Evolutionary conservation across 306 rosid species (phyloP).

Genomic region (Ceratonia siliqua): DNA sequence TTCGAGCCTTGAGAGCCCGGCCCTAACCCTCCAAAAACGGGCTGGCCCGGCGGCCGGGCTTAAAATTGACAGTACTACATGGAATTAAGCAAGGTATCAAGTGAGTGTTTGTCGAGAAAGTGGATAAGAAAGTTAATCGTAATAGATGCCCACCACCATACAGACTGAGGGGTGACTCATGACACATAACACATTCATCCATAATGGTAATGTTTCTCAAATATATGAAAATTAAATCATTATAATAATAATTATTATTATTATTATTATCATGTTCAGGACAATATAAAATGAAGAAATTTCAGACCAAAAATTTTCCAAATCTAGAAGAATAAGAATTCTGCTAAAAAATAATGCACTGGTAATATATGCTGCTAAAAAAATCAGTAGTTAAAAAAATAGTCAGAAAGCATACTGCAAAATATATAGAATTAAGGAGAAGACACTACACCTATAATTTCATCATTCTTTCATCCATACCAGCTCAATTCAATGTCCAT

Average conservation of each 20-base stretch:
- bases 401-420: background rate
- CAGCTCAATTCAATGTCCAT: background rate
- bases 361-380: background rate
- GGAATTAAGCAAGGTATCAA: too few species aligned
- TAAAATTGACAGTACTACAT: too few species aligned
- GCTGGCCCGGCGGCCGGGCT: too few species aligned
- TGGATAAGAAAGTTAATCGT: background rate
- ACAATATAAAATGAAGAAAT: background rate
- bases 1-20: too few species aligned
- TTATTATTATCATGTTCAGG: background rate
- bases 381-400: conserved; percentile 4
- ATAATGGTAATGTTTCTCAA: background rate
- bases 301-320: background rate
- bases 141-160: background rate
- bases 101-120: too few species aligned
- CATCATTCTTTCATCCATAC: conserved; percentile 12
- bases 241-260: too few species aligned
- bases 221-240: background rate
- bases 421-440: background rate
- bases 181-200: background rate
- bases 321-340: conserved; percentile 13
- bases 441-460: background rate
- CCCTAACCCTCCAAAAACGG: too few species aligned
- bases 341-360: conserved; percentile 10
- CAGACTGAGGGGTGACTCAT: background rate